Evolutionary conservation across 768 basidiomycete genomes (phyloP).

Genomic region (Brasilioporus rufonigricans): DNA sequence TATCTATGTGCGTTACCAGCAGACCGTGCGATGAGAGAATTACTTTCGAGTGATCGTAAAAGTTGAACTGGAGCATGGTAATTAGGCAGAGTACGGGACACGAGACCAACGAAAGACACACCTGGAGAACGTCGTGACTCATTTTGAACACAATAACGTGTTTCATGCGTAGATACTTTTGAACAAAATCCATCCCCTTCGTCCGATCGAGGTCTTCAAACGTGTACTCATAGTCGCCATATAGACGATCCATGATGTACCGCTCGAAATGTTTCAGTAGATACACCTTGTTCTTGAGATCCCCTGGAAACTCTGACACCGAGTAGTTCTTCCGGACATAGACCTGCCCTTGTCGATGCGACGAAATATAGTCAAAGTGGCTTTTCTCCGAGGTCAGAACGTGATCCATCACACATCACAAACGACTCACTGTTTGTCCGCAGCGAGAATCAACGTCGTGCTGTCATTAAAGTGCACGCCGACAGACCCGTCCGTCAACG

Average conservation of each 20-base stretch:
- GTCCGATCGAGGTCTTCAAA: conserved; percentile 65
- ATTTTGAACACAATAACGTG: conserved; percentile 96
- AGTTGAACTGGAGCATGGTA: conserved; percentile 83
- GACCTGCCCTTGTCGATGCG: conserved; percentile 60
- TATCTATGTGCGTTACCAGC: conserved; percentile 87
- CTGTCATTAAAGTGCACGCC: conserved; percentile 98
- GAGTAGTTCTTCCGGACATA: conserved; percentile 73
- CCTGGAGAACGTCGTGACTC: conserved; percentile 95
- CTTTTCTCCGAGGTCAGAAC: conserved; percentile 28
- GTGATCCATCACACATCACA: background rate
- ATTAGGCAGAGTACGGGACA: background rate
- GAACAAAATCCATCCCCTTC: conserved; percentile 92
- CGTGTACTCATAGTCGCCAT: conserved; percentile 81
- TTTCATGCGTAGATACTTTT: conserved; percentile 95
- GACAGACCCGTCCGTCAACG: conserved; percentile 90
- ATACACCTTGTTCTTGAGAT: conserved; percentile 88
- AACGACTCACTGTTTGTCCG: conserved; percentile 75
- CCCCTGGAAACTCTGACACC: conserved; percentile 69
- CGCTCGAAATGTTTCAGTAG: conserved; percentile 90
- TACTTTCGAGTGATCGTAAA: conserved; percentile 95
- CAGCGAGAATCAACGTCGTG: conserved; percentile 78
- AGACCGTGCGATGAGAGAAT: conserved; percentile 81
- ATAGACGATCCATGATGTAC: conserved; percentile 91
- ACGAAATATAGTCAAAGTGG: conserved; percentile 85
- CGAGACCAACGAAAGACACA: conserved; percentile 31